Evolutionary conservation across 495 filamentous ascomycete species (phyloP).

Genomic region (Terfezia claveryi): DNA sequence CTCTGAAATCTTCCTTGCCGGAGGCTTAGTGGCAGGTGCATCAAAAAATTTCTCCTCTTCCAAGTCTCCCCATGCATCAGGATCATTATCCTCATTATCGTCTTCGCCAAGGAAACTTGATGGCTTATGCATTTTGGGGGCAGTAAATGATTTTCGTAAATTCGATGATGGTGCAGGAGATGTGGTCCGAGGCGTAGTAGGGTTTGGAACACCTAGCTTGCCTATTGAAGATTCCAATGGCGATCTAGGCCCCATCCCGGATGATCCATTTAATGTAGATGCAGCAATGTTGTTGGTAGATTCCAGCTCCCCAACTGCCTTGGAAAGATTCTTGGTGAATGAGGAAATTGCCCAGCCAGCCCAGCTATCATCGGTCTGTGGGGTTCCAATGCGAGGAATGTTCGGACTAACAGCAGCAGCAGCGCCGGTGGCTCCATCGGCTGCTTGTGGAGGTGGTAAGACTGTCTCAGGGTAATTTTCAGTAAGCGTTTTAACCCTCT

Average conservation of each 20-base stretch:
- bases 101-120: slow-evolving; percentile 27
- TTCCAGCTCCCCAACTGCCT: slow-evolving; percentile 69
- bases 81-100: slow-evolving; percentile 33
- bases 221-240: slow-evolving; percentile 24
- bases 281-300: no score
- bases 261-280: no score
- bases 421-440: slow-evolving; percentile 12
- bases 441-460: slow-evolving; percentile 27
- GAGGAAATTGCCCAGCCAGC: slow-evolving; percentile 95
- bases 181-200: slow-evolving; percentile 7
- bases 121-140: slow-evolving; percentile 24
- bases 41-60: slow-evolving; percentile 32
- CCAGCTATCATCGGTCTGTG: slow-evolving; percentile 42
- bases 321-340: slow-evolving; percentile 83
- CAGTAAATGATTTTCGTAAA: slow-evolving; percentile 22
- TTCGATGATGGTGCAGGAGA: slow-evolving; percentile 20
- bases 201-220: not conserved
- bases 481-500: slow-evolving; percentile 57
- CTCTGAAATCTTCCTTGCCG: no score
- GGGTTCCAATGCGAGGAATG: slow-evolving; percentile 50
- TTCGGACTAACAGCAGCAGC: slow-evolving; percentile 21
- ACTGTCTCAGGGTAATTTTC: slow-evolving; percentile 60
- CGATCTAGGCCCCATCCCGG: not conserved
- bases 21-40: slow-evolving; percentile 9
- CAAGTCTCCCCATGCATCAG: slow-evolving; percentile 53